Percentiles rank a stretch among this genome's conserved stretches.
Evolutionary conservation across 306 rosid species (phyloP).

Genomic region (Pueraria montana): DNA sequence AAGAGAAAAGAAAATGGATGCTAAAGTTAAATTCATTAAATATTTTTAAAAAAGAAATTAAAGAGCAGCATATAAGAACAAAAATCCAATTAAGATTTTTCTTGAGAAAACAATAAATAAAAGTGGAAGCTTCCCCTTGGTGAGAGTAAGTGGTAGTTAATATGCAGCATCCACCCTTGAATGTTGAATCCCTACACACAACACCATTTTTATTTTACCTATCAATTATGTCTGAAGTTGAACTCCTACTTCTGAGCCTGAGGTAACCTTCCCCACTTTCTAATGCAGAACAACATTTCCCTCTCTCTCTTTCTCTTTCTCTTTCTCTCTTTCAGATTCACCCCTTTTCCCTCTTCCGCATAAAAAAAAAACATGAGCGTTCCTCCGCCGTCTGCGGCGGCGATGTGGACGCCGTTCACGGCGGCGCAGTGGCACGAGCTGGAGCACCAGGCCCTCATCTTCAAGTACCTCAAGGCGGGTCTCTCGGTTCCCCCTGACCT

Average conservation of each 20-base stretch:
- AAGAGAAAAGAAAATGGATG: no score
- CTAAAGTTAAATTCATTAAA: no score
- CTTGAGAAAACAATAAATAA: background rate
- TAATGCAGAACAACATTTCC: no score
- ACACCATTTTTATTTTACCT: background rate
- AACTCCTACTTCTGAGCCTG: background rate
- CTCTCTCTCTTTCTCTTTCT: background rate
- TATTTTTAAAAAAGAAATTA: background rate
- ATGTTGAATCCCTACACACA: conserved; percentile 28
- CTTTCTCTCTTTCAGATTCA: conserved; percentile 1
- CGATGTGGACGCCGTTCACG: conserved; percentile 78
- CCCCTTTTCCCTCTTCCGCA: background rate
- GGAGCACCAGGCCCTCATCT: conserved; percentile 90
- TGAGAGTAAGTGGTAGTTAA: conserved; percentile 4
- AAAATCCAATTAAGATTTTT: background rate
- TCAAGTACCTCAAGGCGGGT: conserved; percentile 86
- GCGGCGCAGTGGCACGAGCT: conserved; percentile 92
- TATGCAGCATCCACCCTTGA: background rate
- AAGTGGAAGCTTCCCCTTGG: background rate
- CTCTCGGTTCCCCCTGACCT: conserved; percentile 88
- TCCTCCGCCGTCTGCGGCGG: conserved; percentile 48
- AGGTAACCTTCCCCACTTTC: conserved; percentile 11
- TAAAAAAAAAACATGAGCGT: conserved; percentile 44
- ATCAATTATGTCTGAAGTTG: background rate
- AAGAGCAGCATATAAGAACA: background rate